These are phyloP conservation scores for Aphanomyces stellatus DNA, from an alignment of 352 stramenopile species.

Conservation along the genomic window DNA sequence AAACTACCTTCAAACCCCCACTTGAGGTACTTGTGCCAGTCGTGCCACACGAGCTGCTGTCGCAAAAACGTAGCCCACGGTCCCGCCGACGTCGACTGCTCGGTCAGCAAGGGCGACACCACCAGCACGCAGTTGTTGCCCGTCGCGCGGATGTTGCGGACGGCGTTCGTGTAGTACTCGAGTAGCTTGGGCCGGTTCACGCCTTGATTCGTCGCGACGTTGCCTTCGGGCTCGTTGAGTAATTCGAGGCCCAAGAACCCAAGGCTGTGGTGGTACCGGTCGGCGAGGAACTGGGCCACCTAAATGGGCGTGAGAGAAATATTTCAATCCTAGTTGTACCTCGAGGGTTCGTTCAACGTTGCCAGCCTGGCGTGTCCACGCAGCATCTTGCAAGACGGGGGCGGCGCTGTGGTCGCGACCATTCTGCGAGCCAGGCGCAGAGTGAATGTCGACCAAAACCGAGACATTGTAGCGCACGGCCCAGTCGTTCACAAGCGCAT, in stretches of 20 bases:
- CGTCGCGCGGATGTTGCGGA: slow-evolving; percentile 42
- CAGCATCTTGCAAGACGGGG: slow-evolving; percentile 19
- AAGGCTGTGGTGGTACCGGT: slow-evolving; percentile 31
- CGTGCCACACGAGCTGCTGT: slow-evolving; percentile 33
- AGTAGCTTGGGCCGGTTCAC: slow-evolving; percentile 23
- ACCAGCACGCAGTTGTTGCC: slow-evolving; percentile 55
- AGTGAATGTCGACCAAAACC: slow-evolving; percentile 76
- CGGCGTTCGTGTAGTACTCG: slow-evolving; percentile 47
- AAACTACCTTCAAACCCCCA: slow-evolving; percentile 49
- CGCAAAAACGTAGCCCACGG: slow-evolving; percentile 38
- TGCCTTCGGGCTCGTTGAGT: slow-evolving; percentile 70
- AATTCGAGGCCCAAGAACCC: slow-evolving; percentile 63
- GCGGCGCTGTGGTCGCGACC: slow-evolving; percentile 64
- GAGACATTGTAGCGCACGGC: slow-evolving; percentile 47
- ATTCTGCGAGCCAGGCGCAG: slow-evolving; percentile 67
- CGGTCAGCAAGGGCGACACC: slow-evolving; percentile 38
- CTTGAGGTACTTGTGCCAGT: slow-evolving; percentile 54
- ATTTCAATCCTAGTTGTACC: slow-evolving; percentile 39
- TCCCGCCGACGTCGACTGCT: slow-evolving; percentile 34
- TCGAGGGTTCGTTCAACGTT: slow-evolving; percentile 27
- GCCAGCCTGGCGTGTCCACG: slow-evolving; percentile 7
- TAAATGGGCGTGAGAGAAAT: slow-evolving; percentile 68
- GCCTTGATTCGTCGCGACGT: slow-evolving; percentile 31
- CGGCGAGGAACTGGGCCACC: slow-evolving; percentile 39
- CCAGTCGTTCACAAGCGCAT: slow-evolving; percentile 73